Evolutionary conservation across 2,329 filamentous ascomycete species (phyloP).

Genomic region (Tetracladium maxilliforme): DNA sequence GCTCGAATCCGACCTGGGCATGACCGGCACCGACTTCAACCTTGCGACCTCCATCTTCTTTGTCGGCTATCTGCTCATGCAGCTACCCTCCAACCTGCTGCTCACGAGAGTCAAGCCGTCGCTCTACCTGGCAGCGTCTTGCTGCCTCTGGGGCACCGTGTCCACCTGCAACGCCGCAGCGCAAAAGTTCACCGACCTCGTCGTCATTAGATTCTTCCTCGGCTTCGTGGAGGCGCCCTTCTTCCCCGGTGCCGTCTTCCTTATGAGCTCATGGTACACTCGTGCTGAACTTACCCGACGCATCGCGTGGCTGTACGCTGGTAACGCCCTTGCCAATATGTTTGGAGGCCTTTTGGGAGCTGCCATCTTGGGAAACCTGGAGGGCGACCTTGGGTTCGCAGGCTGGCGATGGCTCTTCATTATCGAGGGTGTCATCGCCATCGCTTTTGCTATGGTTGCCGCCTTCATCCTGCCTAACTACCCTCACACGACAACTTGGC

Average conservation of each 20-base stretch:
- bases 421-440: constrained; percentile 12
- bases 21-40: constrained; percentile 21
- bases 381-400: constrained; percentile 33
- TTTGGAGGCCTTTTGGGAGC: constrained; percentile 24
- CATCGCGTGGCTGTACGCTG: constrained; percentile 20
- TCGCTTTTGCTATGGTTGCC: constrained; percentile 3
- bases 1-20: no score
- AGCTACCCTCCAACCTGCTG: constrained; percentile 20
- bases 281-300: constrained; percentile 17
- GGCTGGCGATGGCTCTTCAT: constrained; percentile 32
- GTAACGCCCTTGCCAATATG: constrained; percentile 17
- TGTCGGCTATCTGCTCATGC: constrained; percentile 21
- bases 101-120: constrained; percentile 17
- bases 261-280: constrained; percentile 23
- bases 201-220: constrained; percentile 20
- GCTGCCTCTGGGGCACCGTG: constrained; percentile 18
- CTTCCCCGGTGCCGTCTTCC: constrained; percentile 19
- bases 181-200: constrained; percentile 18
- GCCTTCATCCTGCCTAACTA: constrained; percentile 33
- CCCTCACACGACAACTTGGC: constrained; percentile 34
- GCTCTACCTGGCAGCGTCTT: constrained; percentile 12
- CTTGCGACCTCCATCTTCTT: constrained; percentile 21
- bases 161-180: constrained; percentile 18
- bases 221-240: constrained; percentile 20
- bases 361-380: constrained; percentile 42